phyloP scores from a whole-genome alignment of 2,329 filamentous ascomycete species.

The Daldinia sp. region DNA sequence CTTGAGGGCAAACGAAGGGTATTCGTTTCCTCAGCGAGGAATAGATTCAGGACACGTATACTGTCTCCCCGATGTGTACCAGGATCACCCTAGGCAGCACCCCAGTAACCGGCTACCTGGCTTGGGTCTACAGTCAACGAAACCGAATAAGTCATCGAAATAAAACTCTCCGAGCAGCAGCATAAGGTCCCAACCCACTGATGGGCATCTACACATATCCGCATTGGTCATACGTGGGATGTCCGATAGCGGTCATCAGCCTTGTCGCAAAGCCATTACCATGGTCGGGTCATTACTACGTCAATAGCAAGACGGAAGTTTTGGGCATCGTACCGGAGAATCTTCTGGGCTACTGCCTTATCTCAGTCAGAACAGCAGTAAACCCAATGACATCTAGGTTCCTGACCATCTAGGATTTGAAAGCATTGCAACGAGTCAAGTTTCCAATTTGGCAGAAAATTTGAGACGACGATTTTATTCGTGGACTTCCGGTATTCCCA shows the following conservation, averaged over 20 bases:
- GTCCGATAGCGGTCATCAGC: slow-evolving; percentile 4
- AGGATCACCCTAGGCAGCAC: neutral
- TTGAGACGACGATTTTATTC: neutral
- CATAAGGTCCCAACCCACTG: slow-evolving; percentile 8
- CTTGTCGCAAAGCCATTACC: slow-evolving; percentile 10
- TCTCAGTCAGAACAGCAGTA: slow-evolving; percentile 3
- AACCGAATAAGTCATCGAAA: slow-evolving; percentile 5
- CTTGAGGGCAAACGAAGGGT: neutral
- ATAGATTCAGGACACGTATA: neutral
- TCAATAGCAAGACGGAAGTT: neutral
- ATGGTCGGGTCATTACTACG: slow-evolving; percentile 1
- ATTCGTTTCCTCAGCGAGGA: neutral
- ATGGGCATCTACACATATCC: slow-evolving; percentile 1
- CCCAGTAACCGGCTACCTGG: slow-evolving; percentile 6
- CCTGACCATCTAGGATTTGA: neutral
- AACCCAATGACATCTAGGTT: slow-evolving; percentile 20
- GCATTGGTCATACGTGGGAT: slow-evolving; percentile 6
- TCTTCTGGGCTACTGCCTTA: slow-evolving; percentile 16
- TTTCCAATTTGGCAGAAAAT: neutral
- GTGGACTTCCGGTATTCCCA: neutral
- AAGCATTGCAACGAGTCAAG: neutral
- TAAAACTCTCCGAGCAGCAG: neutral
- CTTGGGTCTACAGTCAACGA: neutral
- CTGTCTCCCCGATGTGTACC: neutral
- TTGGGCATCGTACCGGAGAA: slow-evolving; percentile 8